Base-by-base conservation (phyloP, 2,329 filamentous ascomycete species). In the Sarocladium oryzae region DNA sequence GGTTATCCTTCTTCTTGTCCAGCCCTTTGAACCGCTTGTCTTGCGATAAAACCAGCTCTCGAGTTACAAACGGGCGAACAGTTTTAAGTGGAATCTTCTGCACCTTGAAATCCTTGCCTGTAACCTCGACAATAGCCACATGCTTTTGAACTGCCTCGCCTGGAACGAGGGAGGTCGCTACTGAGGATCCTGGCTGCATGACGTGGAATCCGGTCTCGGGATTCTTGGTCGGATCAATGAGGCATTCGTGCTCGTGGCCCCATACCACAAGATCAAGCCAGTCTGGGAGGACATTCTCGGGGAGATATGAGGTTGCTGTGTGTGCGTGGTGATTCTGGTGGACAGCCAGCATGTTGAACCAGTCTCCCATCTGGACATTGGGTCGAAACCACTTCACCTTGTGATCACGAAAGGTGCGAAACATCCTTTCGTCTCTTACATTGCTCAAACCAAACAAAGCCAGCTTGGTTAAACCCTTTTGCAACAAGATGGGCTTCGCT, bases 211-310 rank as follows among this genome's bases (percentile, higher is more conserved):
- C 86, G 45, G 86, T 96, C 61, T 96, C 89, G 0, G 87, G 81
- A 60, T 97, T 99, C 43, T 83, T 75, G 1, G 75, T 73, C 0
- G 93, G 93, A 40, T 96, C 84, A 56, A 99, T 95, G 7, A 92
- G 66, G 63, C 93, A 99, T 66, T 99, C 92, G 63, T 99, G 93
- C 67, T 99, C 93, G 61, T 99, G 93, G 2, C 93, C 93, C 93
- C 93, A 99, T 49, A 99, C 79, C 0, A 99, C 82, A 4, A 99
- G 76, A 62, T 99, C 87, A 56, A 99, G 73, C 71, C 95, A 97
- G 16, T 89, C 84, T 0, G 93, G 95, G 0, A 99, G 74, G 60
- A 96, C 93, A 59, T 86, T 89, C 62, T 99, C 95, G 0, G 95
- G 92, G 0, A 99, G 77, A 62, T 96, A 97, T n/a, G 88, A 86